Evolutionary conservation across 2,329 filamentous ascomycete species (phyloP).

Genomic region (Fulvia fulva): DNA sequence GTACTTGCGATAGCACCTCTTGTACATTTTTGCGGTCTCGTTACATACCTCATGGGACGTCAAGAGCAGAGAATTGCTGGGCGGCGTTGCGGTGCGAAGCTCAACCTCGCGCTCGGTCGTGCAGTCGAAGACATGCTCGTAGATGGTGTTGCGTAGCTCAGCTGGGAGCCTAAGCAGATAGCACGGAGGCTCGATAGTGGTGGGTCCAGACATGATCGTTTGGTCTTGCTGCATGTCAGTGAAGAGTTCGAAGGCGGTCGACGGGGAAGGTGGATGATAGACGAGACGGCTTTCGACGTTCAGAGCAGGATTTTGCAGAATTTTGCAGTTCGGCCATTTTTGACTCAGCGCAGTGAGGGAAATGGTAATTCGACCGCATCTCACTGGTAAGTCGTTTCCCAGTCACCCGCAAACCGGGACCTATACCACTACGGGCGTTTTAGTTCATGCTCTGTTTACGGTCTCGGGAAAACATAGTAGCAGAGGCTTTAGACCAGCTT

Average conservation of each 20-base stretch:
- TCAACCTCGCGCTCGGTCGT: not conserved
- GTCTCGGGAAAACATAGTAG: not conserved
- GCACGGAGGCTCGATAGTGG: not conserved
- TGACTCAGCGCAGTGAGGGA: too few species aligned
- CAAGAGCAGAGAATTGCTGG: not conserved
- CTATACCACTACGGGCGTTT: too few species aligned
- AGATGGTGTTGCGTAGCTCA: not conserved
- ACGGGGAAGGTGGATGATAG: not conserved
- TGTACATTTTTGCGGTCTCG: not conserved
- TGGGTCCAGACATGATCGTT: not conserved
- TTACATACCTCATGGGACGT: not conserved
- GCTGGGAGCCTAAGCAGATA: not conserved
- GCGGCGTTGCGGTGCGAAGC: not conserved
- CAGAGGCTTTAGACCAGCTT: constrained; percentile 26
- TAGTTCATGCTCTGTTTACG: not conserved
- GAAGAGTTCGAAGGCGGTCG: not conserved
- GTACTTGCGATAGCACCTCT: not conserved
- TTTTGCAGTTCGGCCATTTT: too few species aligned
- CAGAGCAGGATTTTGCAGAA: too few species aligned
- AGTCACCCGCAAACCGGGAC: too few species aligned
- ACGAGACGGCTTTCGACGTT: not conserved
- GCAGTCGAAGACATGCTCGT: not conserved
- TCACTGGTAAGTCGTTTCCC: too few species aligned
- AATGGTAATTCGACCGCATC: too few species aligned
- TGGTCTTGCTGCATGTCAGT: not conserved